Evolutionary conservation across 23 red algal species (phyloP), one percentile per base, ranked within the genome.

Genomic region (Cyanidioschyzon merolae): DNA sequence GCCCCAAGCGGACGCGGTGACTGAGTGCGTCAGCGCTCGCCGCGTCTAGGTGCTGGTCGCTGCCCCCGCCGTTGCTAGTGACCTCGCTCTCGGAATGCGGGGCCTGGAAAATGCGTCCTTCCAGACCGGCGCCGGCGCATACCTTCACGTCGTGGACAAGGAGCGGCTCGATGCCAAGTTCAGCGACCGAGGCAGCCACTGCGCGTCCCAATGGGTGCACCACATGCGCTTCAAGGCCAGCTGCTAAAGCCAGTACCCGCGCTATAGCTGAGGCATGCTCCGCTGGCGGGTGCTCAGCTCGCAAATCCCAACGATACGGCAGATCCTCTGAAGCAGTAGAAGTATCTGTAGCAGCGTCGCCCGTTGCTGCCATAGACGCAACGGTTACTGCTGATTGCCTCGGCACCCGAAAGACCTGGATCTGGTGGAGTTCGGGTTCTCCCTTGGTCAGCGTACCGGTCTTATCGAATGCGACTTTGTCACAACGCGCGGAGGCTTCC

Each of bases 361-460:
- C n/a, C n/a, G 1, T 39, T 39, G 1, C n/a, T 0, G 41, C 76
- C 57, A 78, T 39, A 58, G 37, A 37, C 1, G 30, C 18, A 37
- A 2, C 2, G 32, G 7, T 16, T 1, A 39, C 34, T 31, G 7
- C 7, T 2, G 34, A 31, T 54, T 31, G 30, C 57, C 21, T 54
- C 12, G 12, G 21, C 7, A 15, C 45, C 7, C 45, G 45, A 7
- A 71, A 25, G 7, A 71, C 29, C 12, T 35, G 63, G n/a, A 90
- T 58, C 37, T 41, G 59, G 0, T 40, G 67, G 34, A 96, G 75
- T 1, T 58, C 68, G 1, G 87, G 80, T 24, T 74, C 50, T n/a
- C 92, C 92, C 1, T 71, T 90, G 24, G 92, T 96, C 37, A 96
- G 83, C 37, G 92, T 96, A 68, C 92, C 92, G 2, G 92, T 96